Evolutionary conservation across 805 yeast species (phyloP).

Genomic region (Lachancea sp.): DNA sequence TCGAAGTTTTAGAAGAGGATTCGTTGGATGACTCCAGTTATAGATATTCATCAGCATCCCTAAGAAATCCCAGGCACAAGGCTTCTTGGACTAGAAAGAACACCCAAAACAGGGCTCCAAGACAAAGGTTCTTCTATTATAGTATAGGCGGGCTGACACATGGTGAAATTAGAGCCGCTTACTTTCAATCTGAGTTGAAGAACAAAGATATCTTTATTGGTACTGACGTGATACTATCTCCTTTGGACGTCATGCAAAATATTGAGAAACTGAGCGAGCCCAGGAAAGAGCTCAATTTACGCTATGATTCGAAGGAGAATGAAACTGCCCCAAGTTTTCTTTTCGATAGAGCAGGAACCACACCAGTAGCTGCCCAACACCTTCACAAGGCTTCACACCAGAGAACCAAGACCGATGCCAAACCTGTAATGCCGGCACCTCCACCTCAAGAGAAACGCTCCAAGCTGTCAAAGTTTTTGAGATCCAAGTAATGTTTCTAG

Average conservation of each 20-base stretch:
- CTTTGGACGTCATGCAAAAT: conserved; percentile 37
- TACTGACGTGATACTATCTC: conserved; percentile 64
- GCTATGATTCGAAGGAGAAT: conserved; percentile 30
- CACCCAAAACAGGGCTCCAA: conserved; percentile 33
- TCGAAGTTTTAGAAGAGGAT: conserved; percentile 37
- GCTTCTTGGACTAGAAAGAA: conserved; percentile 67
- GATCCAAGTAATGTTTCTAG: conserved; percentile 17
- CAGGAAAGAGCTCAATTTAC: conserved; percentile 40
- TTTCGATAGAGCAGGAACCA: conserved; percentile 26
- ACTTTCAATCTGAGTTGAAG: conserved; percentile 55
- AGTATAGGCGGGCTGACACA: conserved; percentile 87
- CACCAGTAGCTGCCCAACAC: conserved; percentile 6
- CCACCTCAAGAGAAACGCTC: conserved; percentile 35
- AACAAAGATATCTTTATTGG: conserved; percentile 78
- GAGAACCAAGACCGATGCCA: conserved; percentile 11
- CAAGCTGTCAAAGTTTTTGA: conserved; percentile 43
- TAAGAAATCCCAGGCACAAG: conserved; percentile 64
- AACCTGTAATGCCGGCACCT: conserved; percentile 16
- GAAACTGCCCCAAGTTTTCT: conserved; percentile 41
- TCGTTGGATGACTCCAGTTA: conserved; percentile 29
- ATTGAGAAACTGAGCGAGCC: conserved; percentile 34
- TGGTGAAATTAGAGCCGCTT: conserved; percentile 70
- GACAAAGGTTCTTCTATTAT: conserved; percentile 71
- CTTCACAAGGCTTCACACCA: conserved; percentile 15
- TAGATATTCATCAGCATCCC: conserved; percentile 40